Percentiles rank a stretch among this genome's conserved stretches.
These are phyloP conservation scores for Haematococcus sp. DNA, from an alignment of 139 green algal species.

Conservation along the genomic window DNA sequence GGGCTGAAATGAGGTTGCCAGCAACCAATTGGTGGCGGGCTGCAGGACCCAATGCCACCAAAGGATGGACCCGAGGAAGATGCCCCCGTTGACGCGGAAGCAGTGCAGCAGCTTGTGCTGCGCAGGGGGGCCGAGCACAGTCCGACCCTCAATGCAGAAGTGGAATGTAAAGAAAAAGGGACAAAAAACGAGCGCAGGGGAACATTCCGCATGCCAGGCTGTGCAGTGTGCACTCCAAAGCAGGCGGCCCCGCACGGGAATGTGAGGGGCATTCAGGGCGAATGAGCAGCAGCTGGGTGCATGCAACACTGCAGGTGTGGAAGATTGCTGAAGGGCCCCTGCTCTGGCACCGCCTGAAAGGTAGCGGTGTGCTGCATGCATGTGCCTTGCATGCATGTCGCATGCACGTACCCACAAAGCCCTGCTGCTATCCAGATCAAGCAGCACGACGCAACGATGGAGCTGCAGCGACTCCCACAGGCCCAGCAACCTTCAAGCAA, in stretches of 20 bases:
- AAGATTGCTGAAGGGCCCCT: no score
- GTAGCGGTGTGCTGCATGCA: no score
- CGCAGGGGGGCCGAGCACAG: background rate
- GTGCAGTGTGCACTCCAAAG: no score
- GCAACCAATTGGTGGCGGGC: slow-evolving; percentile 38
- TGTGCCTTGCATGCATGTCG: background rate
- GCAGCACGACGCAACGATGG: slow-evolving; percentile 29
- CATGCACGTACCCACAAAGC: slow-evolving; percentile 15
- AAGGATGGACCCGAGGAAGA: slow-evolving; percentile 69
- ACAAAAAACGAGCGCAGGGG: no score
- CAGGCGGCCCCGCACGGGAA: no score
- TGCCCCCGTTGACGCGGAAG: slow-evolving; percentile 57
- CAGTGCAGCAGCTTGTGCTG: slow-evolving; percentile 53
- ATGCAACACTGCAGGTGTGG: no score
- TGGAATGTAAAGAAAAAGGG: no score
- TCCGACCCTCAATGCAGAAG: no score
- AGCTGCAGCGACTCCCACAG: slow-evolving; percentile 22
- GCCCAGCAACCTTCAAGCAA: slow-evolving; percentile 16
- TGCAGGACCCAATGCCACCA: slow-evolving; percentile 33
- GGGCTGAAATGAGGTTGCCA: slow-evolving; percentile 31
- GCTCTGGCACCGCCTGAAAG: no score
- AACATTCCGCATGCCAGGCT: no score
- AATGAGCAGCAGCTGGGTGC: no score
- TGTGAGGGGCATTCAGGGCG: no score
- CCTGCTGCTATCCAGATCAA: slow-evolving; percentile 27